Evolutionary conservation across 148 eudicot genomes (phyloP), one percentile per base, ranked within the genome.

Genomic region (Gaultheria prostrata): DNA sequence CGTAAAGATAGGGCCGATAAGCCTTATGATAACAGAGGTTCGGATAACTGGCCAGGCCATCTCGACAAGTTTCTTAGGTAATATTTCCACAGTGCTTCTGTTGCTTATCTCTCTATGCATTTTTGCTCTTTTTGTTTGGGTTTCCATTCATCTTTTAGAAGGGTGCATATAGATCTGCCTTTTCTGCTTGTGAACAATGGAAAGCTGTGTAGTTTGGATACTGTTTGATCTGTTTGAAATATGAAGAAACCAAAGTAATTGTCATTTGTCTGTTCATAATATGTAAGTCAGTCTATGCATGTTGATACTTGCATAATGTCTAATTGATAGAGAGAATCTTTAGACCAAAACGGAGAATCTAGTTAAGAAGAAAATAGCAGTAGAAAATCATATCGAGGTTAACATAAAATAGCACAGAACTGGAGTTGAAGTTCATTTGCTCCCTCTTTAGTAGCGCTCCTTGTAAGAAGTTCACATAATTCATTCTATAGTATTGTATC

Each of bases 1-100:
- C 88, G 99, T 82, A 97, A 97, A 91, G 92, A 92, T 57, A 91
- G 98, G 85, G 85, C 88, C 65, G 89, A 88, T 63, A 94, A 90
- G 87, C 93, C 94, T 69, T 97, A 91, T 88, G 99, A 97, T 82
- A 88, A 80, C 73, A 92, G 99, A 85, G 95, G 98, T 80, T 91
- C 98, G 13, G 91, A 94, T 76, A 90, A 90, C 86, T 97, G 99
- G 99, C 97, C 95, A 7, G 94, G 90, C 67, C 83, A 92, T 85
- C 91, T 90, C 77, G 97, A 93, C 83, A 97, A 94, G 89, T 97
- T 93, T 84, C 94, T 97, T 59, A 91, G 98, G 99, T 96, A 90
- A 49, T 80, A 56, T 46, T 59, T 89, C 43, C 5, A 82, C 63
- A 54, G 28, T 33, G 45, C 51, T 39, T 39, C 24, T 75, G 30